A percentile compares a stretch with the other conserved stretches of the same genome.
phyloP scores from a whole-genome alignment of 2,329 filamentous ascomycete genomes.

The Sporothrix phasma region DNA sequence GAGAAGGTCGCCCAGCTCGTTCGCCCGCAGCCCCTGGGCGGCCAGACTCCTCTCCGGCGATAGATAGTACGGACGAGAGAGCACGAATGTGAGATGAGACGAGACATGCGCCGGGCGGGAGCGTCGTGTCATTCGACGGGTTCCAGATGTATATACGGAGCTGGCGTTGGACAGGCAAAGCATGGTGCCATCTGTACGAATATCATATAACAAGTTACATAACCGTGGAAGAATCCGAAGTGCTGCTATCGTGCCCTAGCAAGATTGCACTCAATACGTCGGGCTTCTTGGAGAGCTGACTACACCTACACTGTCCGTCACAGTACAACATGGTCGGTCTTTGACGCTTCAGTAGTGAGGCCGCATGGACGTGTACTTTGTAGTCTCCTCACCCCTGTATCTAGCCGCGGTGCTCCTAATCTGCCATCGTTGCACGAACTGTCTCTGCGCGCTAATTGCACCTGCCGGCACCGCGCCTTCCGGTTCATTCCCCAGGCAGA shows the following conservation, averaged over 20 bases:
- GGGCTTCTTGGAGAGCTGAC: no score
- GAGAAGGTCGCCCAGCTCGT: conserved; percentile 22
- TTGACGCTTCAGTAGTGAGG: not conserved
- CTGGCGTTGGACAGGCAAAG: not conserved
- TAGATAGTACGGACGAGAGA: not conserved
- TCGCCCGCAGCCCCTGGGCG: conserved; percentile 11
- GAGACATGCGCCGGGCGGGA: not conserved
- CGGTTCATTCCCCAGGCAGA: not conserved
- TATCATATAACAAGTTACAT: not conserved
- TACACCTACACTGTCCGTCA: no score
- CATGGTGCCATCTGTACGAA: conserved; percentile 10
- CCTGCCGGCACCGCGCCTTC: not conserved
- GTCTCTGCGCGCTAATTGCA: not conserved
- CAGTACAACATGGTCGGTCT: not conserved
- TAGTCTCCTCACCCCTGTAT: not conserved
- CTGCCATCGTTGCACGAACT: not conserved
- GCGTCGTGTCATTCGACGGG: not conserved
- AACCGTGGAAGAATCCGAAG: no score
- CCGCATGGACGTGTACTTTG: not conserved
- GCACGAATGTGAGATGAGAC: not conserved
- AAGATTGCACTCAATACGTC: no score
- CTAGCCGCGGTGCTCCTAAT: not conserved
- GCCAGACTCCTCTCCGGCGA: not conserved
- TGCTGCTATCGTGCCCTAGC: no score
- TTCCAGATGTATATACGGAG: not conserved